Base-by-base conservation (phyloP, 2,329 filamentous ascomycete species). In the Exophiala calicioides region DNA sequence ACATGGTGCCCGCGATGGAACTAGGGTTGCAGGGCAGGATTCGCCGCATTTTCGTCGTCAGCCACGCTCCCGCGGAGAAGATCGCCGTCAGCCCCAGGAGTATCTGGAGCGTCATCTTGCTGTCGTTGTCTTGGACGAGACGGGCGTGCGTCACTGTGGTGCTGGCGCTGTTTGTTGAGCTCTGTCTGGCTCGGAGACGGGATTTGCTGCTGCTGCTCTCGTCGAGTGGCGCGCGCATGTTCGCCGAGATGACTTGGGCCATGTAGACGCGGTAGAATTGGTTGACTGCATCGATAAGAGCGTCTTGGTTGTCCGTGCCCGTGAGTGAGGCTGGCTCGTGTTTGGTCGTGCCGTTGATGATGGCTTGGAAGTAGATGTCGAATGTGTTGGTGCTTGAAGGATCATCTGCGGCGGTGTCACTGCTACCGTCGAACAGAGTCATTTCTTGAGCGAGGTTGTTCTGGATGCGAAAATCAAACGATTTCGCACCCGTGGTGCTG, bases 391-490 rank as follows among this genome's bases (percentile, higher is more conserved):
- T 38, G 26, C 31, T 38, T n/a, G 46, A 38, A 2, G 49, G 51
- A 33, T 52, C 23, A 4, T 48, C 34, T 30, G 43, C 45, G 10
- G 45, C 24, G 18, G 49, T 53, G 18, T 24, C 43, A 20, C 27
- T 43, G 18, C 33, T 39, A n/a, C 47, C 49, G n/a, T 46, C 46
- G 34, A 59, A 57, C 32, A 45, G 26, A 10, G 50, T 49, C 42
- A 57, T 46, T 34, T 56, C 48, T 18, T 52, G 48, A 16, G 51
- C 53, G 15, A 59, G 47, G 36, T 58, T 59, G 31, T 55, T 54
- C 34, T 59, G 48, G 27, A 59, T 59, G 21, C 55, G 57, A 30
- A 59, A 58, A 29, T 59, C 52, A 40, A 59, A 59, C 2, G 48
- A 47, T 15, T 52, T 51, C 15, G 39, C 32, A n/a, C 37, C 41